phyloP scores from a whole-genome alignment of 2,329 filamentous ascomycete genomes.

The Xenosphaeropsis pyriputrescens region DNA sequence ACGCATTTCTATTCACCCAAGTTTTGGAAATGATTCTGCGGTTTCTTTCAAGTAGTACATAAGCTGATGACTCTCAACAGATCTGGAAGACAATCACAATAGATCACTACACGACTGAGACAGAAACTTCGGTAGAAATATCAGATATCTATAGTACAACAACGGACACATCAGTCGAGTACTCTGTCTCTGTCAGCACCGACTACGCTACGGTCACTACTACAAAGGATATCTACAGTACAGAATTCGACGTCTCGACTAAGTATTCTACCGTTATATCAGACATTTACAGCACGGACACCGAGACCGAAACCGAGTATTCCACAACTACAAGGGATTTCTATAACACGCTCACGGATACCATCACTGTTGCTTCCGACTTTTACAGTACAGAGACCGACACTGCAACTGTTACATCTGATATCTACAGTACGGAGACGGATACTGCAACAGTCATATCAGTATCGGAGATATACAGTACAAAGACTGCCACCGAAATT shows the following conservation, averaged over 20 bases:
- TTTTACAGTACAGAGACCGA: neutral
- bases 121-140: neutral
- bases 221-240: neutral
- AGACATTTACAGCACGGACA: neutral
- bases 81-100: neutral
- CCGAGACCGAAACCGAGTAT: neutral
- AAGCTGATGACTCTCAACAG: too few relatives aligned
- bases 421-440: neutral
- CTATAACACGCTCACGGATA: neutral
- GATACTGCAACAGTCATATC: neutral
- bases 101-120: neutral
- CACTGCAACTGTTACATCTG: neutral
- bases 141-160: neutral
- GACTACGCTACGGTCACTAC: neutral
- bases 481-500: neutral
- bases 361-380: neutral
- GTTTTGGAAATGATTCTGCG: too few relatives aligned
- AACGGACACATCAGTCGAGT: neutral
- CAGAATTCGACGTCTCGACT: neutral
- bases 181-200: too few relatives aligned
- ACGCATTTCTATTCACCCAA: too few relatives aligned
- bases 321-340: neutral
- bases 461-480: too few relatives aligned
- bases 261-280: neutral
- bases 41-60: too few relatives aligned